phyloP scores from a whole-genome alignment of 306 rosid species.

The Lagenaria siceraria region DNA sequence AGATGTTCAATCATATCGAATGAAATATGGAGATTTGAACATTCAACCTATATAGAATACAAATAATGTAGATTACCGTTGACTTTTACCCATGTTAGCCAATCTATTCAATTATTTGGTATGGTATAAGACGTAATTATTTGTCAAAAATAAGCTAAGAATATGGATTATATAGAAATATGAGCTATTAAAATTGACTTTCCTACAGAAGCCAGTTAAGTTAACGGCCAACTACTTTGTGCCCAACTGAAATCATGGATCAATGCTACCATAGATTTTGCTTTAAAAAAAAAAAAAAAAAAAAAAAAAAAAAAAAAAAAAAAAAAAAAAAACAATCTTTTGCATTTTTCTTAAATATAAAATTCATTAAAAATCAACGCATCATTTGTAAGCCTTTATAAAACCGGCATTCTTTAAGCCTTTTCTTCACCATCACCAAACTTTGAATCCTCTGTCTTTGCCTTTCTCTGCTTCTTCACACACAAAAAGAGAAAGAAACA shows the following conservation, averaged over 20 bases:
- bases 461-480: constrained; percentile 9
- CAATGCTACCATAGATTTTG: background rate
- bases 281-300: no score
- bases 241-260: constrained; percentile 4
- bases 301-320: no score
- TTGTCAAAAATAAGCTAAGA: no score
- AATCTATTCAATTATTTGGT: no score
- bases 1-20: no score
- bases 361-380: background rate
- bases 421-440: background rate
- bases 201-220: background rate
- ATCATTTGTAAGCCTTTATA: background rate
- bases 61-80: no score
- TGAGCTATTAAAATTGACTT: background rate
- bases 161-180: background rate
- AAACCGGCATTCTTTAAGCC: background rate
- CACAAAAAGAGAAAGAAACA: background rate
- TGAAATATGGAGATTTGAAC: no score
- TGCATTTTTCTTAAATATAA: background rate
- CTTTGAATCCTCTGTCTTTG: constrained; percentile 6
- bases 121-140: no score
- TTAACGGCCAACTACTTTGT: constrained; percentile 8
- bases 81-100: no score
- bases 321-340: background rate
- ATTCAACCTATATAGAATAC: no score